Conservation (phyloP, 2,329 filamentous ascomycete genomes). For the Allantophomopsis lycopodina region DNA sequence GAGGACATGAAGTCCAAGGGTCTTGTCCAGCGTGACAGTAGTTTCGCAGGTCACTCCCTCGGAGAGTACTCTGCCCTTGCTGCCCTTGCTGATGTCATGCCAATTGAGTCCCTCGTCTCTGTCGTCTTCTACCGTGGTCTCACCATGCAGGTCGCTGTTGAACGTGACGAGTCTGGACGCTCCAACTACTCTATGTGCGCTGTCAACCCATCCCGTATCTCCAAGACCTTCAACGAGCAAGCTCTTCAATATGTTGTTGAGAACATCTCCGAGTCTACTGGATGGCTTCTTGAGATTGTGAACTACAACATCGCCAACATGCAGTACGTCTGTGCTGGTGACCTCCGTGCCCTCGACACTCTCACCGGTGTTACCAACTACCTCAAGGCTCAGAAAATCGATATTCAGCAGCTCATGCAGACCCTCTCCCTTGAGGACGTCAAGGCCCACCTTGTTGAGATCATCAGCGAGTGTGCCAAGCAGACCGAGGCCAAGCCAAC, state of each 20-base stretch:
- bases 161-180: conserved; percentile 81
- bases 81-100: conserved; percentile 94
- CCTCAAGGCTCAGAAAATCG: conserved; percentile 91
- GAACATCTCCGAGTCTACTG: conserved; percentile 86
- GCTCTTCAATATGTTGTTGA: conserved; percentile 93
- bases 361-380: conserved; percentile 68
- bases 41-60: conserved; percentile 92
- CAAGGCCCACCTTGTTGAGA: conserved; percentile 77
- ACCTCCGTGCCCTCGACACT: conserved; percentile 57
- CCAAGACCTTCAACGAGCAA: conserved; percentile 97
- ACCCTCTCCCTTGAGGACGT: conserved; percentile 80
- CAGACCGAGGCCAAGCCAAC: conserved; percentile 79
- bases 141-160: conserved; percentile 98
- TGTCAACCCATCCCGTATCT: conserved; percentile 95
- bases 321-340: conserved; percentile 62
- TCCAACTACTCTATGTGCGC: conserved; percentile 99
- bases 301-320: conserved; percentile 74
- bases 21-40: conserved; percentile 89
- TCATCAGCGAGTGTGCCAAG: conserved; percentile 79
- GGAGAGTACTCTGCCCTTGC: conserved; percentile 97
- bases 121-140: conserved; percentile 98
- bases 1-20: conserved; percentile 98
- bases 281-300: conserved; percentile 96
- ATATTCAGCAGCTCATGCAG: conserved; percentile 86
- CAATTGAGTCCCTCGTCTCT: conserved; percentile 96